These are phyloP conservation scores for Colletotrichum filicis DNA, from an alignment of 2,329 filamentous ascomycete species.

Conservation along the genomic window DNA sequence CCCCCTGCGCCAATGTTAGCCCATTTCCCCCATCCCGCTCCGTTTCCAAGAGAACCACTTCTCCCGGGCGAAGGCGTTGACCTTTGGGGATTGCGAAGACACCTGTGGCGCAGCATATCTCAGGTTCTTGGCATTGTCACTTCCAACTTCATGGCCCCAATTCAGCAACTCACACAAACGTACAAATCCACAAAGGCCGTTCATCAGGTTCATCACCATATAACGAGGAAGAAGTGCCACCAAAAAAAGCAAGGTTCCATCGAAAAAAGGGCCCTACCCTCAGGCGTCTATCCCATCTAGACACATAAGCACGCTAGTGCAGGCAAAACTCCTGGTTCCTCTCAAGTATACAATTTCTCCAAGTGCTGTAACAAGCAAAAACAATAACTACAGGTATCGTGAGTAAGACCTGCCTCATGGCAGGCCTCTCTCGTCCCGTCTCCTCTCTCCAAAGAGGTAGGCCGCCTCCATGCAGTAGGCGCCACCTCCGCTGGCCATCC, in stretches of 20 bases:
- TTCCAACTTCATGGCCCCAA: neutral
- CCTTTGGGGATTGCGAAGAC: neutral
- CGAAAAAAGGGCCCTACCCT: neutral
- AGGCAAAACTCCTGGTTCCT: neutral
- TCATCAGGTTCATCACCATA: no score
- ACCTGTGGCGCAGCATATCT: slow-evolving; percentile 23
- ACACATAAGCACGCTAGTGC: slow-evolving; percentile 7
- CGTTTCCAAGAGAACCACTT: neutral
- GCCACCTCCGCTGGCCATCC: slow-evolving; percentile 72
- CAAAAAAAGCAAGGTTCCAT: neutral
- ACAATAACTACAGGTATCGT: neutral
- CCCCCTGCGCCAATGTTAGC: slow-evolving; percentile 3
- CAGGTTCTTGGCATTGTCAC: neutral
- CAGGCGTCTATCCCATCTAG: slow-evolving; percentile 13
- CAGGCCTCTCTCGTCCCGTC: slow-evolving; percentile 47
- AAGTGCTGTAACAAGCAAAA: slow-evolving; percentile 1
- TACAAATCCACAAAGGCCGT: neutral
- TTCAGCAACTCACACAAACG: neutral
- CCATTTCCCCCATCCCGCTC: neutral
- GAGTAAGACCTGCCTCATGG: slow-evolving; percentile 13
- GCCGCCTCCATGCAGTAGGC: slow-evolving; percentile 94
- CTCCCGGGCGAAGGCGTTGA: neutral
- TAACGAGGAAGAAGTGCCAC: neutral
- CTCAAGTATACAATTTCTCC: slow-evolving; percentile 4
- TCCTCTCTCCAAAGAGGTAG: slow-evolving; percentile 81